phyloP scores from a whole-genome alignment of 73 alveolate genomes.

The Paramecium octaurelia region DNA sequence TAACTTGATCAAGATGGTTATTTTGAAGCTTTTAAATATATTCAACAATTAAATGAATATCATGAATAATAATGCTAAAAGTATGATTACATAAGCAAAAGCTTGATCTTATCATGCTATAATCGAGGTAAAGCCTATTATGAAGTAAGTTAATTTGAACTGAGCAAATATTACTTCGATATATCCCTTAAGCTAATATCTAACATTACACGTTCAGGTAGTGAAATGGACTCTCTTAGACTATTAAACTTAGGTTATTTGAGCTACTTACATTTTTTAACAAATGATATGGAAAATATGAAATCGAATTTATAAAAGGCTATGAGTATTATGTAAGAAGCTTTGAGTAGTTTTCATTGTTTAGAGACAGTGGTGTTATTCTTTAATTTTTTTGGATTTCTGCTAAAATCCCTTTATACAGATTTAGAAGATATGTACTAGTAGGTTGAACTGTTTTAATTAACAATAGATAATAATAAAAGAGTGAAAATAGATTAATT shows the following conservation, averaged over 20 bases:
- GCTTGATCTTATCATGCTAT: background rate
- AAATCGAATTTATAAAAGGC: background rate
- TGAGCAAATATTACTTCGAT: background rate
- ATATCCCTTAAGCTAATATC: background rate
- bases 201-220: background rate
- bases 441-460: background rate
- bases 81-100: background rate
- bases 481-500: background rate
- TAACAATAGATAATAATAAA: background rate
- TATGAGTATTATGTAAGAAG: background rate
- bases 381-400: constrained; percentile 27
- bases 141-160: constrained; percentile 14
- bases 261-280: background rate
- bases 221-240: constrained; percentile 20
- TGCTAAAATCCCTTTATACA: background rate
- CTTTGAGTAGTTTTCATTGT: constrained; percentile 26
- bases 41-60: background rate
- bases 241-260: constrained; percentile 5
- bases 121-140: constrained; percentile 28
- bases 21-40: background rate
- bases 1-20: constrained; percentile 32
- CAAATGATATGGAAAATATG: constrained; percentile 34
- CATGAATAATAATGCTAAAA: background rate
- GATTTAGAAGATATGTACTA: constrained; percentile 6
- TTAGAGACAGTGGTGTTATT: background rate